A percentile compares a stretch with the other conserved stretches of the same genome.
Conservation (phyloP, 1,284 basidiomycete species). For the Stereum hirsutum region DNA sequence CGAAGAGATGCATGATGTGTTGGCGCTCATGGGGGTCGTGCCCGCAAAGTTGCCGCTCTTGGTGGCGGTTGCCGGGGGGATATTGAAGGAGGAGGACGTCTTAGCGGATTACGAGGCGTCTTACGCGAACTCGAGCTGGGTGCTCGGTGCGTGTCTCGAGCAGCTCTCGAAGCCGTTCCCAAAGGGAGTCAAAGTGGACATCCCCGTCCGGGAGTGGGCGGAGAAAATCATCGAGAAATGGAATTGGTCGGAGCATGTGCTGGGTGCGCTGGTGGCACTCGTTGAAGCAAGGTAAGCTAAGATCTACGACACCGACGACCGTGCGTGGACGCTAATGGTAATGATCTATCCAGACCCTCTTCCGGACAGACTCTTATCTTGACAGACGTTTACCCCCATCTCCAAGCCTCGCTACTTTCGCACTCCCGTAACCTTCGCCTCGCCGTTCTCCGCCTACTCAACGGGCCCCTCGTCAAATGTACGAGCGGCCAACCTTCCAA, state of each 20-base stretch:
- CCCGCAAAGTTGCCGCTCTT: conserved; percentile 35
- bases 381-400: conserved; percentile 33
- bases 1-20: conserved; percentile 38
- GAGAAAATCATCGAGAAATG: conserved; percentile 38
- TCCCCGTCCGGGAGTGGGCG: conserved; percentile 40
- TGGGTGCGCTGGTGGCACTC: conserved; percentile 44
- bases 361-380: conserved; percentile 23
- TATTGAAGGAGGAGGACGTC: conserved; percentile 28
- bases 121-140: conserved; percentile 39
- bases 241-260: conserved; percentile 46
- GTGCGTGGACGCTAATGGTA: too few relatives aligned
- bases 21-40: conserved; percentile 41
- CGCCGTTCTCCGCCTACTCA: conserved; percentile 44
- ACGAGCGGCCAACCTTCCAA: conserved; percentile 30
- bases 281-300: conserved; percentile 35
- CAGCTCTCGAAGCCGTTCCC: conserved; percentile 32
- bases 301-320: too few relatives aligned
- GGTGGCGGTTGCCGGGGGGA: conserved; percentile 36
- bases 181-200: conserved; percentile 32
- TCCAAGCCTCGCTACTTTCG: conserved; percentile 42
- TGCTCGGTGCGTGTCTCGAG: conserved; percentile 38
- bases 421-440: conserved; percentile 51
- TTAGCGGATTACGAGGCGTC: conserved; percentile 22
- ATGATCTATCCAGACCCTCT: conserved; percentile 12
- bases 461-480: conserved; percentile 35